Conservation (phyloP, 2,329 filamentous ascomycete species). For the Curvularia eragrostidis region DNA sequence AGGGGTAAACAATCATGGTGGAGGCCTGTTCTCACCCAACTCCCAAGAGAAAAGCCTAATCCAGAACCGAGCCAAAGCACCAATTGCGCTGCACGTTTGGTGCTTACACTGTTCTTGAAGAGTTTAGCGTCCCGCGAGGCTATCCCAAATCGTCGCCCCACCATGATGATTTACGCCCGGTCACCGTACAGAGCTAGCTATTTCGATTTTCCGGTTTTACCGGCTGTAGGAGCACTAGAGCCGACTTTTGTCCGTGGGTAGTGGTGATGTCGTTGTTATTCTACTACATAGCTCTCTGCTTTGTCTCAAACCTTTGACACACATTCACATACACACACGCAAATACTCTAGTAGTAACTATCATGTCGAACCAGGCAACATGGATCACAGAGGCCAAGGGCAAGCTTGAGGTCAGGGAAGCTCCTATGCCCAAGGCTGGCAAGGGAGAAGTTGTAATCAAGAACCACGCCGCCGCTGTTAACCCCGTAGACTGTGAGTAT, state of each 20-base stretch:
- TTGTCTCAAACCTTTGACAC: neutral
- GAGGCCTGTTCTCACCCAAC: no score
- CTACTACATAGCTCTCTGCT: neutral
- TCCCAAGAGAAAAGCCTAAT: no score
- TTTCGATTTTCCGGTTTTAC: no score
- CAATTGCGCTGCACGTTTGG: no score
- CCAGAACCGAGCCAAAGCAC: no score
- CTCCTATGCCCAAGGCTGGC: constrained; percentile 36
- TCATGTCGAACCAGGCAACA: constrained; percentile 43
- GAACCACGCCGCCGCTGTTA: constrained; percentile 44
- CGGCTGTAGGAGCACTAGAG: neutral
- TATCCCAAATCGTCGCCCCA: no score
- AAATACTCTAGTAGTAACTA: neutral
- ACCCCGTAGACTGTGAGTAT: constrained; percentile 42
- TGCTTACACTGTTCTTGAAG: no score
- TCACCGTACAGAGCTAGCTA: no score
- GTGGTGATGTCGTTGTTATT: neutral
- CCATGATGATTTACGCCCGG: no score
- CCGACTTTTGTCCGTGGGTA: no score
- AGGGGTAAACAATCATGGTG: no score
- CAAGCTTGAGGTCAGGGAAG: constrained; percentile 40
- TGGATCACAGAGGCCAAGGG: constrained; percentile 41
- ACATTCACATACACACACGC: neutral
- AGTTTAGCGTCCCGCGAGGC: no score
- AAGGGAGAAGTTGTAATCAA: constrained; percentile 45